Evolutionary conservation across 2,329 filamentous ascomycete genomes (phyloP).

Genomic region (Lomentospora prolificans): DNA sequence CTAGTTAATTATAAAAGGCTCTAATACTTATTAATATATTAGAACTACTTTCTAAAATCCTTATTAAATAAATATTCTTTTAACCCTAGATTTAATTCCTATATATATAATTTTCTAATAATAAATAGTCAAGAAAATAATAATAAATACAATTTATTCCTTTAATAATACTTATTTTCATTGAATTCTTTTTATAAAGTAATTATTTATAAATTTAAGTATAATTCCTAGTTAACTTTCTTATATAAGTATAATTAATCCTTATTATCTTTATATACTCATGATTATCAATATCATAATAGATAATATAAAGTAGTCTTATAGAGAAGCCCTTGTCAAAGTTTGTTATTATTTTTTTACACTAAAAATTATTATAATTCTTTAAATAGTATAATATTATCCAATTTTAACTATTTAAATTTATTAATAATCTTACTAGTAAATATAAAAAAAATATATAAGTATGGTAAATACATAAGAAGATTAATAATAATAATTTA

Average conservation of each 20-base stretch:
- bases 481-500: too few species aligned
- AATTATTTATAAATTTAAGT: neutral
- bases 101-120: neutral
- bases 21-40: too few species aligned
- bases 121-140: neutral
- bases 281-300: neutral
- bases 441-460: too few species aligned
- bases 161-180: neutral
- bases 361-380: too few species aligned
- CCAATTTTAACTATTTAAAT: neutral
- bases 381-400: neutral
- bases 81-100: neutral
- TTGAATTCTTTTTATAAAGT: neutral
- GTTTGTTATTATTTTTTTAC: neutral
- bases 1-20: too few species aligned
- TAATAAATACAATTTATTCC: neutral
- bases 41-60: neutral
- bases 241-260: neutral
- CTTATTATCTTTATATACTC: neutral
- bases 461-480: too few species aligned
- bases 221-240: neutral
- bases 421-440: neutral
- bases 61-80: neutral
- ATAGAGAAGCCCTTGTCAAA: neutral
- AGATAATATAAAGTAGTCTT: neutral